phyloP scores from a whole-genome alignment of 306 rosid species.

The Vigna unguiculata region DNA sequence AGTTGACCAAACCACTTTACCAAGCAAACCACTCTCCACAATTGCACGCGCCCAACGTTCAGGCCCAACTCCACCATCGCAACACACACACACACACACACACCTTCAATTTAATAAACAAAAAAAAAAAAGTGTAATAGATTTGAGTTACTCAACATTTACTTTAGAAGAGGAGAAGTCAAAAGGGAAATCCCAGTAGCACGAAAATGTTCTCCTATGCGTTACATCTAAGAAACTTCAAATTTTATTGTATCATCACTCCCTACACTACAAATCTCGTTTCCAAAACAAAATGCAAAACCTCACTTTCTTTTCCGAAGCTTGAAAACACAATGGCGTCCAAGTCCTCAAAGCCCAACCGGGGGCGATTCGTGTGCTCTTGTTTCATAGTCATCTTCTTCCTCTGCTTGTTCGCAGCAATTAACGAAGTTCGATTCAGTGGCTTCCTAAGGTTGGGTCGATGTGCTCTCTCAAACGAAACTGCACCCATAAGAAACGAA shows the following conservation, averaged over 20 bases:
- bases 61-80: slow-evolving; percentile 61
- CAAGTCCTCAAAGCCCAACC: slow-evolving; percentile 49
- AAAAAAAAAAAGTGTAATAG: no score
- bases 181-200: slow-evolving; percentile 54
- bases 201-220: slow-evolving; percentile 60
- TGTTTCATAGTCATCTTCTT: slow-evolving; percentile 63
- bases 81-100: neutral
- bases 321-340: slow-evolving; percentile 36
- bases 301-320: neutral
- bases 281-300: neutral
- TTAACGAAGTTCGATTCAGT: slow-evolving; percentile 69
- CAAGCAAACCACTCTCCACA: slow-evolving; percentile 38
- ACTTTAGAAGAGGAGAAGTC: slow-evolving; percentile 51
- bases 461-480: slow-evolving; percentile 44
- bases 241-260: slow-evolving; percentile 40
- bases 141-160: no score
- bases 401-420: slow-evolving; percentile 75
- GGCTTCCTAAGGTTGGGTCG: slow-evolving; percentile 52
- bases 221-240: slow-evolving; percentile 57
- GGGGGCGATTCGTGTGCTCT: slow-evolving; percentile 53
- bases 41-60: slow-evolving; percentile 46
- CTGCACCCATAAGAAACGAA: neutral
- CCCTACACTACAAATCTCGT: neutral
- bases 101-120: no score
- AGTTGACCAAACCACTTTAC: slow-evolving; percentile 62